phyloP scores from a whole-genome alignment of 352 stramenopile genomes.

The Pythium pyrilobum region DNA sequence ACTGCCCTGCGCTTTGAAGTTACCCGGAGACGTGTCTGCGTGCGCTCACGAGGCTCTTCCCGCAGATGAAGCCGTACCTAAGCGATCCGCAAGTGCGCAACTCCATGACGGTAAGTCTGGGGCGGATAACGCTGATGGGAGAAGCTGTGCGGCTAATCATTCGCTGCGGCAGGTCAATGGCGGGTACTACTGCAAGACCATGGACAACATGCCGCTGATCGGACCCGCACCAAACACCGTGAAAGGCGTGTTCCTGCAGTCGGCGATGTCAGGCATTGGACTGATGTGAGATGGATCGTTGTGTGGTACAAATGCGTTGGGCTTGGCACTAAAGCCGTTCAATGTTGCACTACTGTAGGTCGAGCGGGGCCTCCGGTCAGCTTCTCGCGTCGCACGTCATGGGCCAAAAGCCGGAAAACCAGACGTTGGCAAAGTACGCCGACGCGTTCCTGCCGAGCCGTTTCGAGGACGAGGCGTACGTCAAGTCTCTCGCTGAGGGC shows the following conservation, averaged over 20 bases:
- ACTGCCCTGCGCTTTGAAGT: slow-evolving; percentile 18
- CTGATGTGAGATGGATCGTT: slow-evolving; percentile 40
- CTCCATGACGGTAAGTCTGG: slow-evolving; percentile 62
- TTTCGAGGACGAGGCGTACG: slow-evolving; percentile 55
- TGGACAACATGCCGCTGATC: slow-evolving; percentile 73
- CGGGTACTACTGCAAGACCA: slow-evolving; percentile 78
- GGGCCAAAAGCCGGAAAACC: slow-evolving; percentile 33
- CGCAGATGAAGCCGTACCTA: slow-evolving; percentile 59
- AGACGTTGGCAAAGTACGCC: slow-evolving; percentile 40
- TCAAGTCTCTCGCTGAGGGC: slow-evolving; percentile 46
- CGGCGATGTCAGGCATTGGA: slow-evolving; percentile 64
- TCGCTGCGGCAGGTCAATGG: slow-evolving; percentile 40
- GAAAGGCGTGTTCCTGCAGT: slow-evolving; percentile 61
- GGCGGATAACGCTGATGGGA: too few relatives aligned
- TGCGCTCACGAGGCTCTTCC: slow-evolving; percentile 50
- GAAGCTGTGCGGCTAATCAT: too few relatives aligned
- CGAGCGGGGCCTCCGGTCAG: slow-evolving; percentile 62
- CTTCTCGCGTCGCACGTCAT: slow-evolving; percentile 63
- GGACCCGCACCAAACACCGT: slow-evolving; percentile 50
- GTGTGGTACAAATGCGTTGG: background rate
- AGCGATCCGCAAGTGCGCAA: slow-evolving; percentile 43
- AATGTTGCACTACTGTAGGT: slow-evolving; percentile 24
- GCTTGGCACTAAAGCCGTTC: background rate
- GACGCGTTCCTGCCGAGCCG: slow-evolving; percentile 54
- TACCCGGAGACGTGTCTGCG: slow-evolving; percentile 68